Evolutionary conservation across 352 stramenopile genomes (phyloP), one percentile per base, ranked within the genome.

Genomic region (Phytophthora fragariae): DNA sequence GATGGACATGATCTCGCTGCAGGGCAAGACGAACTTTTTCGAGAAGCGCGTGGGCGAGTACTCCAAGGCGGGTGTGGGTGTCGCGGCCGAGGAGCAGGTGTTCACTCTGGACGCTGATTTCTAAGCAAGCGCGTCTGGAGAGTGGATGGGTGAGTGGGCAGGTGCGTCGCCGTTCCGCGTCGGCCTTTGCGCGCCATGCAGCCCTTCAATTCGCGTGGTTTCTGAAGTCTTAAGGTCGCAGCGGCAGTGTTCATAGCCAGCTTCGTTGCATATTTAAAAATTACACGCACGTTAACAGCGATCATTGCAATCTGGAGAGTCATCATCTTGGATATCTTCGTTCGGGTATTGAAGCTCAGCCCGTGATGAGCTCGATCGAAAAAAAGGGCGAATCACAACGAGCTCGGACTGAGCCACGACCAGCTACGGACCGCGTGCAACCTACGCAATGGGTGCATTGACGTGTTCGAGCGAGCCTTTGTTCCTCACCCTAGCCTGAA

Each of bases 1-100:
- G 97, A 99, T 99, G 98, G 97, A 99, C 75, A 98, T 99, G 87
- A 99, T 99, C 76, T 99, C 92, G 39, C 86, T 99, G 24, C 93
- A 99, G 78, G 97, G 97, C 68, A 46, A 46, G 39, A 46, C 39
- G 12, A 99, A 99, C 84, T 99, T 99, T 67, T 98, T 98, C 75
- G 96, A 99, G 83, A 99, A 99, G 88, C 90, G 98, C 61, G 98
- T 99, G 27, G 97, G 97, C 73, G 98, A 99, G 84, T 99, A 99
- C 89, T 92, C 95, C 75, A 99, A 99, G 85, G 95, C 95, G 35
- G 97, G 97, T 49, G 98, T 99, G 7, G 97, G 97, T 73, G 91
- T 97, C 56, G 77, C 89, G 4, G 83, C 83, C 7, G 85, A 88
- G 58, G 90, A 98, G 12, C 92, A 98, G 75, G 85, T 96, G 29